Evolutionary conservation across 495 filamentous ascomycete species (phyloP).

Genomic region (Ascodesmis nigricans): DNA sequence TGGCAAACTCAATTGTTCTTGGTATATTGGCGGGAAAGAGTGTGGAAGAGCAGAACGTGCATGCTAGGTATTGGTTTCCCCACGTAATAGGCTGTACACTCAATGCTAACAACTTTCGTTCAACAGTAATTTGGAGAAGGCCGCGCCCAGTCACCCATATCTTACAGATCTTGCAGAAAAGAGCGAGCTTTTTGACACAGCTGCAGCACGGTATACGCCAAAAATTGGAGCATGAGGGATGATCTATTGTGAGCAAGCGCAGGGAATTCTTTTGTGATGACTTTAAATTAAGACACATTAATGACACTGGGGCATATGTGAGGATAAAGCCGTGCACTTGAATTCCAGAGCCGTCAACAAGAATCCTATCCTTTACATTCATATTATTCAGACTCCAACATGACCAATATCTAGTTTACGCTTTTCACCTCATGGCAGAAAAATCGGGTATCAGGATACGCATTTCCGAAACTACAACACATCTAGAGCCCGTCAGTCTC

Average conservation of each 20-base stretch:
- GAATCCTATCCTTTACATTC: no score
- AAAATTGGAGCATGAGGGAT: slow-evolving; percentile 41
- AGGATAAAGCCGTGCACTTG: no score
- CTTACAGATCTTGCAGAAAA: slow-evolving; percentile 52
- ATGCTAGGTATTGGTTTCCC: neutral
- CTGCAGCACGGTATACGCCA: slow-evolving; percentile 53
- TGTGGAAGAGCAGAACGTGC: neutral
- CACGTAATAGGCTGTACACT: neutral
- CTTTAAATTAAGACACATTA: no score
- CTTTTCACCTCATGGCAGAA: no score
- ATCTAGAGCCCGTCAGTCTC: slow-evolving; percentile 10
- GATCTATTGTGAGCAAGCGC: no score
- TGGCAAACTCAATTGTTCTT: slow-evolving; percentile 65
- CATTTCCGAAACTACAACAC: no score
- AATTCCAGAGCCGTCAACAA: no score
- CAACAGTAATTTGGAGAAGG: slow-evolving; percentile 34
- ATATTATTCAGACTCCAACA: no score
- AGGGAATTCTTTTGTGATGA: no score
- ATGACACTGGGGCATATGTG: no score
- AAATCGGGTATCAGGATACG: no score
- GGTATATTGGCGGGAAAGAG: slow-evolving; percentile 47
- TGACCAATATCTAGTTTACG: no score
- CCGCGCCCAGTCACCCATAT: slow-evolving; percentile 39
- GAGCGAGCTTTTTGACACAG: slow-evolving; percentile 54
- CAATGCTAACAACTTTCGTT: neutral